Base-by-base conservation (phyloP, 2,329 filamentous ascomycete genomes). In the Arthrobotrys sphaeroides region DNA sequence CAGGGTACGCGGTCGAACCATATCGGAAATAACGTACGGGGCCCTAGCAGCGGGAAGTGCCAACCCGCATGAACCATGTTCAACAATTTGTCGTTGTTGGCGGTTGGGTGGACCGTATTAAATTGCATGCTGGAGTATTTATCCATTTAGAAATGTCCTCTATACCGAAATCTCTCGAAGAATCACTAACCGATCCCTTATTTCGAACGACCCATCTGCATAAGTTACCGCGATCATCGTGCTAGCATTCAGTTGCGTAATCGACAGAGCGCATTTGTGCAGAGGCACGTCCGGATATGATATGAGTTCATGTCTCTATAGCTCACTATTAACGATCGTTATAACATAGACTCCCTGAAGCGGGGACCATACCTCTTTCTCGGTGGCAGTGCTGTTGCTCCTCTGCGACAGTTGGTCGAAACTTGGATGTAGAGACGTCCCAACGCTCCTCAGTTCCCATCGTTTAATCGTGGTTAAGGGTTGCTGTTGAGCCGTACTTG, bases 351-450 rank as follows among this genome's bases (percentile, higher is more conserved):
- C 31, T 43, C 1, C 1, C 18, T 36, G 18, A 69, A 13, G 12
- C 1, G 31, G 26, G 60, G 49, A 20, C 43, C 79, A 26, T 80
- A 81, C 77, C 57, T 82, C 84, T 81, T 79, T 83, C 82, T 28
- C 80, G 42, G 77, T 83, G 80, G 67, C 61, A 0, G 76, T 77
- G 73, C 85, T 88, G 80, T 88, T 88, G 79, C 88, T 88, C 78
- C 90, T 88, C 45, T 86, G 85, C 5, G 89, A 88, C 24, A 95
- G 85, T 78, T 94, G 90, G 78, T 93, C 90, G 81, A 96, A 94
- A 10, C 90, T 90, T 1, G 90, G 84, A 80, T 95, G 91, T 5
- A 96, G 83, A 7, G 84, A 85, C 77, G 90, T 88, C n/a, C 86
- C 83, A 53, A 88, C 86, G 31, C 91, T 88, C 31, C 87, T 85